Percentiles rank a stretch among this genome's conserved stretches.
Evolutionary conservation across 2,329 filamentous ascomycete genomes (phyloP).

Genomic region (Leptographium flavum): DNA sequence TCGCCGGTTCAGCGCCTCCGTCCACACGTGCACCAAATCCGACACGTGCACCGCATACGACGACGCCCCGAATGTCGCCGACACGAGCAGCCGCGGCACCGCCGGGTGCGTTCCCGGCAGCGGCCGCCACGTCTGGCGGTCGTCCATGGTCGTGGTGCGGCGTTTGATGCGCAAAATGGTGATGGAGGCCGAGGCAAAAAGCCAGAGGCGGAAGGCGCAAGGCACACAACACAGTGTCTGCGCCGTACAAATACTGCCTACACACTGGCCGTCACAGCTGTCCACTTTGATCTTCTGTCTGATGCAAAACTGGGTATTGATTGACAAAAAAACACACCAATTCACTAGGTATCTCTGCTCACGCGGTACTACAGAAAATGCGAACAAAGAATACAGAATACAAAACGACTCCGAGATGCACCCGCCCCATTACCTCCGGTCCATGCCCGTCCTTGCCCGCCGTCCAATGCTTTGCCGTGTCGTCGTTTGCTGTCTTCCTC

Average conservation of each 20-base stretch:
- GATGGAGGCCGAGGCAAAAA: no score
- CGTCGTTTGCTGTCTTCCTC: not conserved
- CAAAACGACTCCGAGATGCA: not conserved
- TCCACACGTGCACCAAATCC: conserved; percentile 62
- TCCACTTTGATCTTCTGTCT: no score
- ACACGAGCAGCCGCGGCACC: conserved; percentile 49
- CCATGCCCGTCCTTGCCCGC: not conserved
- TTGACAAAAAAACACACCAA: not conserved
- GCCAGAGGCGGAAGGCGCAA: no score
- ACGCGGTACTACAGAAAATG: not conserved
- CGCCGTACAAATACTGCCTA: no score
- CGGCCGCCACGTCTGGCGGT: conserved; percentile 28
- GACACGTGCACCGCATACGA: conserved; percentile 55
- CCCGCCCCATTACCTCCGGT: not conserved
- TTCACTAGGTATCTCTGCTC: not conserved
- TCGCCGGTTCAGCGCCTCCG: conserved; percentile 46
- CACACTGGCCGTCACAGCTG: no score
- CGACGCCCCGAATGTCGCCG: conserved; percentile 32
- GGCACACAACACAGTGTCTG: no score
- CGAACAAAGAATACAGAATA: not conserved
- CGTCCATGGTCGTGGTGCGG: not conserved
- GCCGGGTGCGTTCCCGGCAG: conserved; percentile 28
- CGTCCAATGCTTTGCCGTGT: not conserved
- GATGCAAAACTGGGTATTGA: not conserved
- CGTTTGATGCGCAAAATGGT: no score